Evolutionary conservation across 352 stramenopile genomes (phyloP), one percentile per base, ranked within the genome.

Genomic region (Pseudoperonospora humuli): DNA sequence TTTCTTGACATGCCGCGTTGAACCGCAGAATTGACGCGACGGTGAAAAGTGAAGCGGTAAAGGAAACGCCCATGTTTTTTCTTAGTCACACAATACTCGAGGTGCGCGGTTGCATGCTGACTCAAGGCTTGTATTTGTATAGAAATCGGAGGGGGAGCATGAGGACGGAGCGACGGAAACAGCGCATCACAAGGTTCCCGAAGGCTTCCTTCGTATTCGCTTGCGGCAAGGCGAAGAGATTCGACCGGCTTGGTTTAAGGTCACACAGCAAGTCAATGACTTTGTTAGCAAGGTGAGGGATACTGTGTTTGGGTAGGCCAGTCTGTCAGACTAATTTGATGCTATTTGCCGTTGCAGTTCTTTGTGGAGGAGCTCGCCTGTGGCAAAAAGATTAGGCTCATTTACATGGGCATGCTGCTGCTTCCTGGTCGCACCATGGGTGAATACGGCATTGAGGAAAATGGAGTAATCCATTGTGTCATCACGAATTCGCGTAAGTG

Each of bases 341-440:
- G 19, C 7, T 50, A 4, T 43, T 35, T 45, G 15, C 8, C 35
- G 23, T 26, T 62, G 26, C 23, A 90, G 72, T 87, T 87, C 42
- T 90, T 87, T 32, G 56, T 64, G 0, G 57, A 79, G 6, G 73
- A 71, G 24, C 43, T 83, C 4, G 60, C 57, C 0, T 57, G 67
- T 27, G 62, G 55, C 14, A 85, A 84, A 44, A 81, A 79, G 23
- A 66, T 90, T 20, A 67, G 77, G 1, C 45, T 87, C 17, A 87
- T 90, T 52, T 86, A 87, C 62, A 86, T 86, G 77, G 75, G 75
- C 2, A 86, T 90, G 75, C 55, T 90, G 37, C 55, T 90, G 13
- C 55, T 81, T 23, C 57, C 54, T 17, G 70, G 64, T 39, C 70
- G 70, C 9, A 67, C 61, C 0, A 84, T 90, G 70, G 73, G 75